Evolutionary conservation across 169 alveolate species (phyloP).

Genomic region (Perkinsus marinus): DNA sequence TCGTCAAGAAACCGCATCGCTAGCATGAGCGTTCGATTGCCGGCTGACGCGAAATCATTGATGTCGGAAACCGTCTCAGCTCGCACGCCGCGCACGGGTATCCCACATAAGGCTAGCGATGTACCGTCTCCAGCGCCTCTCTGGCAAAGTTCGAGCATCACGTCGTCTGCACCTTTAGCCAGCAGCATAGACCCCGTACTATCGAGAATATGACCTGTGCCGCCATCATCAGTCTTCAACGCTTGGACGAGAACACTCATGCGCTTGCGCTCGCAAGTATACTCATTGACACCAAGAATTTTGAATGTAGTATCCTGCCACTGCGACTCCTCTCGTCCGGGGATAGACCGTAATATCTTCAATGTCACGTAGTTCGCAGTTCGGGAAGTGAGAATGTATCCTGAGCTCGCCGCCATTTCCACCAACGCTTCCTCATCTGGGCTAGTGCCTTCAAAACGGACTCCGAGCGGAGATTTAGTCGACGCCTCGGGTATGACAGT

Average conservation of each 20-base stretch:
- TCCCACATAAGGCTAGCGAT: neutral
- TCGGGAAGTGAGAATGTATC: neutral
- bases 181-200: neutral
- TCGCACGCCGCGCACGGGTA: neutral
- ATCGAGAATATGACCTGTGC: neutral
- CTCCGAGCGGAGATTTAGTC: neutral
- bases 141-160: neutral
- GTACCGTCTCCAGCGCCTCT: neutral
- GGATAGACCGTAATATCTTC: neutral
- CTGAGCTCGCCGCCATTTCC: constrained; percentile 10
- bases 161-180: constrained; percentile 28
- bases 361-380: neutral
- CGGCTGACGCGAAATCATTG: constrained; percentile 57
- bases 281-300: constrained; percentile 32
- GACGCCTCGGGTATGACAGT: constrained; percentile 12
- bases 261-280: constrained; percentile 39
- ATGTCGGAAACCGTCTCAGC: neutral
- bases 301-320: neutral
- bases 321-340: neutral
- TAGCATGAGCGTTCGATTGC: constrained; percentile 78
- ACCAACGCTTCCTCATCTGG: constrained; percentile 31
- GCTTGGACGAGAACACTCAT: constrained; percentile 29
- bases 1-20: constrained; percentile 67
- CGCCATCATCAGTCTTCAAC: neutral
- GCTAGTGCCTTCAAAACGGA: neutral